Conservation (phyloP, 2,329 filamentous ascomycete species). For the Aspergillus awamori region DNA sequence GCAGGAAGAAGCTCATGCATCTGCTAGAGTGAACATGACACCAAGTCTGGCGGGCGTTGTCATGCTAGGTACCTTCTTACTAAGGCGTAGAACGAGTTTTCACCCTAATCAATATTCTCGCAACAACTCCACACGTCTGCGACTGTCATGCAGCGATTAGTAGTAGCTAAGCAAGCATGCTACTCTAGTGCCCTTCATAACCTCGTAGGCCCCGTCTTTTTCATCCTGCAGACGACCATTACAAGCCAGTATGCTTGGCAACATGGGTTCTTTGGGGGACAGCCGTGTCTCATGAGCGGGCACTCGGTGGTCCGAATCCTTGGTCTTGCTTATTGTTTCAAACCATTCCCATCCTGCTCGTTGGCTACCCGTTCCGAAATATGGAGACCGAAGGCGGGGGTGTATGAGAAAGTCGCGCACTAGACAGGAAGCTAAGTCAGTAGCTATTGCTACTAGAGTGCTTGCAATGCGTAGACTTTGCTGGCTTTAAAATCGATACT, state of each 20-base stretch:
- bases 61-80: background rate
- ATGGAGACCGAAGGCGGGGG: background rate
- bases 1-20: background rate
- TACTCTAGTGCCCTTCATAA: background rate
- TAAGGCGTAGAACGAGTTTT: background rate
- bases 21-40: background rate
- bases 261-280: background rate
- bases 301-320: background rate
- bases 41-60: background rate
- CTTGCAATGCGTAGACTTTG: background rate
- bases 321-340: conserved; percentile 3
- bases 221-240: background rate
- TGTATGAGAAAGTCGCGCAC: background rate
- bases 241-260: background rate
- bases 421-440: background rate
- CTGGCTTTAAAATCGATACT: background rate
- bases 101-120: background rate
- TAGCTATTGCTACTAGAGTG: background rate
- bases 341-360: background rate
- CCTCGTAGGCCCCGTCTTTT: background rate
- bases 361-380: background rate
- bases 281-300: background rate
- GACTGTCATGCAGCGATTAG: conserved; percentile 1
- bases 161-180: conserved; percentile 2
- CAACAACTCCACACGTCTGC: background rate